Percentiles rank a stretch among this genome's conserved stretches.
phyloP scores from a whole-genome alignment of 371 early-diverging fungal genomes.

The Rhizopus arrhizus region DNA sequence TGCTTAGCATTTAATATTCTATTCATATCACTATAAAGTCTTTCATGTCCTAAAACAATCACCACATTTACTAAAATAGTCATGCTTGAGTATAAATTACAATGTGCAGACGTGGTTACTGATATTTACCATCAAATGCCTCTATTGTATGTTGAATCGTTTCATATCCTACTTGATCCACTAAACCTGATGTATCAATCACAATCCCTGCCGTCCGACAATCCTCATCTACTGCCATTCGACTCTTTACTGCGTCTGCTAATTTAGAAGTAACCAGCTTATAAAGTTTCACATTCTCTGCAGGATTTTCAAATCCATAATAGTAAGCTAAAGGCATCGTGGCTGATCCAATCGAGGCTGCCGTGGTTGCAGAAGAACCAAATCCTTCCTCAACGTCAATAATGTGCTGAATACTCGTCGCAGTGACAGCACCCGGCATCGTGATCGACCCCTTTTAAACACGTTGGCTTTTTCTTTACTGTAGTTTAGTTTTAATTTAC shows the following conservation, averaged over 20 bases:
- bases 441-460: conserved; percentile 71
- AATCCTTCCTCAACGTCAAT: conserved; percentile 90
- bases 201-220: conserved; percentile 68
- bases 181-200: conserved; percentile 68
- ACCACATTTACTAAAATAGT: conserved; percentile 67
- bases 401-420: conserved; percentile 71
- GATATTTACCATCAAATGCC: conserved; percentile 61
- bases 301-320: conserved; percentile 82
- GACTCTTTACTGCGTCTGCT: conserved; percentile 64
- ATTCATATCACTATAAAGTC: conserved; percentile 84
- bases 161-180: conserved; percentile 67
- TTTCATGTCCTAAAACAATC: conserved; percentile 91
- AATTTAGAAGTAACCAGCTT: conserved; percentile 62
- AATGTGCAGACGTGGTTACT: too few relatives aligned
- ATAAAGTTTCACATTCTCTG: conserved; percentile 81
- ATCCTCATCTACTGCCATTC: conserved; percentile 67
- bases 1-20: conserved; percentile 51
- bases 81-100: too few relatives aligned
- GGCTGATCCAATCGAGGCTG: conserved; percentile 66
- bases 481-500: conserved; percentile 30
- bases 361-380: conserved; percentile 72
- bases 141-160: conserved; percentile 68
- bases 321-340: conserved; percentile 86
- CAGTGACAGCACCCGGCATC: conserved; percentile 86
- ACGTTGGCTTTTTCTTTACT: not conserved